Percentiles rank a stretch among this genome's conserved stretches.
phyloP scores from a whole-genome alignment of 1,284 basidiomycete species.

The Mycena citricolor region DNA sequence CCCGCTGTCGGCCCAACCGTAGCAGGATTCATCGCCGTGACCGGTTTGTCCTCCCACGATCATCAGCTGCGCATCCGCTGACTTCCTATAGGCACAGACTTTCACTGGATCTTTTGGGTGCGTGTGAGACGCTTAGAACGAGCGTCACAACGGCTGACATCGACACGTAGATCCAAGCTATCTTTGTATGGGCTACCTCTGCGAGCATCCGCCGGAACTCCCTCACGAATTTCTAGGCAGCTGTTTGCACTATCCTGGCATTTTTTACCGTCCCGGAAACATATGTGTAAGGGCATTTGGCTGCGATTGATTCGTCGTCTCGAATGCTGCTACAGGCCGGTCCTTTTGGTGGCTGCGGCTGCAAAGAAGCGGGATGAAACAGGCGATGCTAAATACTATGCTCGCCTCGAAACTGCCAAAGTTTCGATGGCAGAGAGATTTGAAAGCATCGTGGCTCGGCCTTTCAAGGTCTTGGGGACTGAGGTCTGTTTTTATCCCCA shows the following conservation, averaged over 20 bases:
- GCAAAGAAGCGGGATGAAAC: constrained; percentile 48
- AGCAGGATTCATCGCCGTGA: constrained; percentile 52
- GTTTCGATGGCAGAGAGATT: constrained; percentile 41
- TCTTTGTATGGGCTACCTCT: constrained; percentile 6
- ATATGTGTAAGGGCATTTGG: constrained; percentile 39
- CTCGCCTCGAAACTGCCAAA: constrained; percentile 45
- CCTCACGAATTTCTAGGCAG: constrained; percentile 31
- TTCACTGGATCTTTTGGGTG: constrained; percentile 78
- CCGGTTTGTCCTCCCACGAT: constrained; percentile 53
- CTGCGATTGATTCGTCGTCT: neutral
- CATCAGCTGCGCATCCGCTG: constrained; percentile 30
- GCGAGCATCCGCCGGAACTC: neutral
- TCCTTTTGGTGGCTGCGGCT: constrained; percentile 55
- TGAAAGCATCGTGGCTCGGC: constrained; percentile 54
- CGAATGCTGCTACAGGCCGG: constrained; percentile 36
- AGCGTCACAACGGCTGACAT: too few species aligned
- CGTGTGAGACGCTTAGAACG: constrained; percentile 61
- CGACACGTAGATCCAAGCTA: neutral
- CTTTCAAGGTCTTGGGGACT: constrained; percentile 65
- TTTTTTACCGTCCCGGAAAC: constrained; percentile 79
- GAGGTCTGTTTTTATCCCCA: constrained; percentile 46
- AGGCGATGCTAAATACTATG: constrained; percentile 64
- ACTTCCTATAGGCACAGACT: constrained; percentile 20
- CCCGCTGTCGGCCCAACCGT: constrained; percentile 68
- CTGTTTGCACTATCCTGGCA: constrained; percentile 48